Percentiles rank a stretch among this genome's conserved stretches.
These are phyloP conservation scores for Lanmaoa rubissima DNA, from an alignment of 768 basidiomycete species.

Conservation along the genomic window DNA sequence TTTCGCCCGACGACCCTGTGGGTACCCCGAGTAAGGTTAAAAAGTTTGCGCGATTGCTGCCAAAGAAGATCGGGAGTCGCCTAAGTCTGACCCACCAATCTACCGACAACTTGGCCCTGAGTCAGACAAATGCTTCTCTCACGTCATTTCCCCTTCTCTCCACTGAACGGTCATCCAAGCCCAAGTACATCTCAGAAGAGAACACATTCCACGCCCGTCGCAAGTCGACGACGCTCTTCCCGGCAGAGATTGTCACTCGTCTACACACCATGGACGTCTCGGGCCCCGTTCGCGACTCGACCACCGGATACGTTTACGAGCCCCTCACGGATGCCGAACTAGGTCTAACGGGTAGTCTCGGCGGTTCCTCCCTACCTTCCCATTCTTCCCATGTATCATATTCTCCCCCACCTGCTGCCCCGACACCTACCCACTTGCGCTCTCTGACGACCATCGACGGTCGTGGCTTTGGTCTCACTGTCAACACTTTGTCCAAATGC, in stretches of 20 bases:
- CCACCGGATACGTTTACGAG: conserved; percentile 27
- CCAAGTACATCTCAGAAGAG: conserved; percentile 28
- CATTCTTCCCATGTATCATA: conserved; percentile 12
- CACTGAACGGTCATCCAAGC: conserved; percentile 23
- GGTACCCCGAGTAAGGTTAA: conserved; percentile 22
- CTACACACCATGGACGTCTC: conserved; percentile 34
- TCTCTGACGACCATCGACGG: conserved; percentile 23
- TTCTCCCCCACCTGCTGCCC: conserved; percentile 4
- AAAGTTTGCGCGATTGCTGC: conserved; percentile 30
- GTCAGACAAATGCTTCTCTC: conserved; percentile 24
- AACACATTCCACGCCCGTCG: conserved; percentile 37
- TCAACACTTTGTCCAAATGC: background rate
- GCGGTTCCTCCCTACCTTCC: conserved; percentile 14
- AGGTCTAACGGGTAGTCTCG: conserved; percentile 12
- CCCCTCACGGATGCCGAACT: conserved; percentile 31
- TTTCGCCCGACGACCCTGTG: conserved; percentile 23
- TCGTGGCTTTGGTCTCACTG: conserved; percentile 1
- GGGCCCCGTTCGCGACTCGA: conserved; percentile 20
- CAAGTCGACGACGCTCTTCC: conserved; percentile 35
- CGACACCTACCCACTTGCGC: conserved; percentile 20
- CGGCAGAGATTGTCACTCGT: conserved; percentile 26
- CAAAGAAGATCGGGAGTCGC: conserved; percentile 34
- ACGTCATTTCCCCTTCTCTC: conserved; percentile 26
- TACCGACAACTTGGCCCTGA: conserved; percentile 25
- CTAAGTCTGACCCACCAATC: conserved; percentile 26